Base-by-base conservation (phyloP, 1,139 yeast species). In the Nakaseomyces glabratus region DNA sequence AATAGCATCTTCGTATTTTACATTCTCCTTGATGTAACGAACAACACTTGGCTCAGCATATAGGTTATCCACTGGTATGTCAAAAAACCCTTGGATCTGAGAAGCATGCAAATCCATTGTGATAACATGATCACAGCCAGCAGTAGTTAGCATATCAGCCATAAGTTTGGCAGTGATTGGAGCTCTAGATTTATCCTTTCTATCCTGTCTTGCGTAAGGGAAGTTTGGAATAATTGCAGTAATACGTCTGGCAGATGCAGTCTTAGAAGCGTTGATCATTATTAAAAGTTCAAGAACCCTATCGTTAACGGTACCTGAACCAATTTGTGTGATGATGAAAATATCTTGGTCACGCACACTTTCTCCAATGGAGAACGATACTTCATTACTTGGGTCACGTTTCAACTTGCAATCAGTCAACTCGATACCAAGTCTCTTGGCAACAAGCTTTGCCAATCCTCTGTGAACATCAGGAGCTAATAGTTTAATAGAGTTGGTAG, bases 21-120 rank as follows among this genome's bases (percentile, higher is more conserved):
- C 70, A 46, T 77, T 70, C 49, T 84, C 95, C 45, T 75, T 74
- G 43, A 90, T 85, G 57, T 85, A 88, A 54, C 90, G 71, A 40
- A 88, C 84, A 23, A 84, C 95, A 49, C 85, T 76, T 37, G 97
- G 98, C 60, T 90, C 97, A 20, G 95, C 96, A 52, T 88, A 90
- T 50, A 90, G 66, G 60, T 90, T 90, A 62, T 90, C 98, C 19
- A 90, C 98, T 1, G 98, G 98, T 10, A 85, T 88, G 47, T 82
- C 82, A 54, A 90, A 90, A 57, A 90, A 90, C 9, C 98, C 98
- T 63, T 90, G 98, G 52, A 90, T 90, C 61, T 90, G 98, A 11
- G 95, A 80, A 7, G 97, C 98, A 54, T 90, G 98, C 51, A 90
- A 67, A 58, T 90, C 98, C 95, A 90, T 85, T 28, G 97, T 90